These are phyloP conservation scores for Globisporangium emineosum DNA, from an alignment of 352 stramenopile species.

Conservation along the genomic window DNA sequence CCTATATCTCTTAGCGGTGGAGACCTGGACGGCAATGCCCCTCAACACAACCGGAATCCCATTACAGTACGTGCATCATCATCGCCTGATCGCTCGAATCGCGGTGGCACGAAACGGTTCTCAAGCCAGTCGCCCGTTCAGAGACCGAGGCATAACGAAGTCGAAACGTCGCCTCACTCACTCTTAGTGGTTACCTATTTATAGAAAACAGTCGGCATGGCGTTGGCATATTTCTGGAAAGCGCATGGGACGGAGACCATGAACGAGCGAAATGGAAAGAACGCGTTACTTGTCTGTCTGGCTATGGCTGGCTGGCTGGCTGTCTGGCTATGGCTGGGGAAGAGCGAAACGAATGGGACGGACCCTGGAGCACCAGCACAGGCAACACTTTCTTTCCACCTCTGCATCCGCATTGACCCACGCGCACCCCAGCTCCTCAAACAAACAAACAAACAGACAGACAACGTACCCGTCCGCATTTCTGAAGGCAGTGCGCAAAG, in stretches of 20 bases:
- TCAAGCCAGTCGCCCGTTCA: not conserved
- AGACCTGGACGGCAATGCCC: no score
- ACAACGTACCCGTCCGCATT: no score
- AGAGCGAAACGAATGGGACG: slow-evolving; percentile 1
- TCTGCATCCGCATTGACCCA: no score
- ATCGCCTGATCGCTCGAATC: not conserved
- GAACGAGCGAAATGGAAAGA: not conserved
- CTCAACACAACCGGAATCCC: no score
- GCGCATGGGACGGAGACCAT: not conserved
- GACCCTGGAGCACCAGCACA: not conserved
- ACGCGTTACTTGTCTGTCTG: not conserved
- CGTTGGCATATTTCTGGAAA: not conserved
- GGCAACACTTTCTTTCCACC: not conserved
- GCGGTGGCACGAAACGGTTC: not conserved
- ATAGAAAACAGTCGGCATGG: no score
- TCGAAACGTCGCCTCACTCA: not conserved
- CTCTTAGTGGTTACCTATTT: not conserved
- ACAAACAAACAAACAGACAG: no score
- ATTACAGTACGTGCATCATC: not conserved
- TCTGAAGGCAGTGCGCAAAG: no score
- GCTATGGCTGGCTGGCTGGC: no score
- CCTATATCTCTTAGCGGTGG: no score
- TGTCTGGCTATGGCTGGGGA: not conserved
- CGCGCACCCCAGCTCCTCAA: no score
- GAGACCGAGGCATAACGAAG: not conserved